Conservation (phyloP, 352 stramenopile species). For the Proteromonas lacertae region DNA sequence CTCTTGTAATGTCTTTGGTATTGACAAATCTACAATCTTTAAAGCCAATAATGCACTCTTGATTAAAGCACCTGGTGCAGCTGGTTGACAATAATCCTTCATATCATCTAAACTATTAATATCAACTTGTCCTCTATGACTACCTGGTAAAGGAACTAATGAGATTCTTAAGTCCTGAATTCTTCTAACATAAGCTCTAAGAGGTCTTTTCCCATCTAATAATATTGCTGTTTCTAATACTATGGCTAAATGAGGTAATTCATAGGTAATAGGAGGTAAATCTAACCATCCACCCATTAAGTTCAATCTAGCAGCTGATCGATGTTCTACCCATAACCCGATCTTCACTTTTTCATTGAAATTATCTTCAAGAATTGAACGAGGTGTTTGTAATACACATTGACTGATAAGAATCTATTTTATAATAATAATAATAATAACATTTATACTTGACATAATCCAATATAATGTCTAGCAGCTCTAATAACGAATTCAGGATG, state of each 20-base stretch:
- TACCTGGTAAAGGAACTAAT: background rate
- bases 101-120: background rate
- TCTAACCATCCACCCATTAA: conserved; percentile 31
- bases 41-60: background rate
- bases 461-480: no score
- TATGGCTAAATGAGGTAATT: conserved; percentile 18
- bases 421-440: no score
- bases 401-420: no score
- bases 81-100: background rate
- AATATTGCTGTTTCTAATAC: conserved; percentile 7
- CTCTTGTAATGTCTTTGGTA: background rate
- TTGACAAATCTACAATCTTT: background rate
- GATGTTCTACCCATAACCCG: no score
- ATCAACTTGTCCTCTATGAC: background rate
- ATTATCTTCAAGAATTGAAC: no score
- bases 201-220: background rate
- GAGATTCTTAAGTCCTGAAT: background rate
- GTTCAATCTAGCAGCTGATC: conserved; percentile 24
- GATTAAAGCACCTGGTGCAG: no score
- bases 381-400: no score
- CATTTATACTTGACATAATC: no score
- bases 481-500: no score
- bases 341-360: no score
- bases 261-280: conserved; percentile 28
- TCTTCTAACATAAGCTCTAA: background rate